A percentile compares a stretch with the other conserved stretches of the same genome.
phyloP scores from a whole-genome alignment of 768 basidiomycete species.

The Suillus discolor region DNA sequence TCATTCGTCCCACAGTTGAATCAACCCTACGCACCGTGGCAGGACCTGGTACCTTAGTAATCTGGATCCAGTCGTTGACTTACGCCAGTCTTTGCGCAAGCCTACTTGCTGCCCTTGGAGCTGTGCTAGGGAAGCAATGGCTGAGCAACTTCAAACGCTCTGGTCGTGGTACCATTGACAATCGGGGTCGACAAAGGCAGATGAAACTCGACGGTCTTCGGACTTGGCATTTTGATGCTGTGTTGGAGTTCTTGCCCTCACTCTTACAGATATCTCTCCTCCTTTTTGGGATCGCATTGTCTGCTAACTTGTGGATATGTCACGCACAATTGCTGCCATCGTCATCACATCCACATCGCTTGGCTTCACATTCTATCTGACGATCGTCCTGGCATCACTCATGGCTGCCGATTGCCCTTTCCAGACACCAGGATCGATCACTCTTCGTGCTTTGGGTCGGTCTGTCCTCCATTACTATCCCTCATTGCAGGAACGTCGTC shows the following conservation, averaged over 20 bases:
- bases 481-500: conserved; percentile 5
- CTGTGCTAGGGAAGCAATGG: conserved; percentile 15
- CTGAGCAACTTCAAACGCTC: conserved; percentile 10
- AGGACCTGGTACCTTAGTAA: neutral
- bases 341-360: conserved; percentile 2
- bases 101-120: conserved; percentile 19
- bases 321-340: neutral
- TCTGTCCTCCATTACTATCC: neutral
- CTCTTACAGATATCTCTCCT: conserved; percentile 13
- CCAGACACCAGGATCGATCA: conserved; percentile 9
- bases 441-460: conserved; percentile 2
- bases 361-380: conserved; percentile 8
- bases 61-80: conserved; percentile 17
- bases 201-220: conserved; percentile 12
- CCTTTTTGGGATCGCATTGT: conserved; percentile 10
- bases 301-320: conserved; percentile 7
- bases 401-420: conserved; percentile 9
- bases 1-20: neutral
- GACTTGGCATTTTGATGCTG: conserved; percentile 12
- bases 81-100: conserved; percentile 19
- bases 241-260: conserved; percentile 7
- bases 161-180: conserved; percentile 9
- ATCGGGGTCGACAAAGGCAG: conserved; percentile 12
- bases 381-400: conserved; percentile 9
- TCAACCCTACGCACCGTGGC: neutral